Evolutionary conservation across 148 eudicot species (phyloP), one percentile per base, ranked within the genome.

Genomic region (Oxyria digyna): DNA sequence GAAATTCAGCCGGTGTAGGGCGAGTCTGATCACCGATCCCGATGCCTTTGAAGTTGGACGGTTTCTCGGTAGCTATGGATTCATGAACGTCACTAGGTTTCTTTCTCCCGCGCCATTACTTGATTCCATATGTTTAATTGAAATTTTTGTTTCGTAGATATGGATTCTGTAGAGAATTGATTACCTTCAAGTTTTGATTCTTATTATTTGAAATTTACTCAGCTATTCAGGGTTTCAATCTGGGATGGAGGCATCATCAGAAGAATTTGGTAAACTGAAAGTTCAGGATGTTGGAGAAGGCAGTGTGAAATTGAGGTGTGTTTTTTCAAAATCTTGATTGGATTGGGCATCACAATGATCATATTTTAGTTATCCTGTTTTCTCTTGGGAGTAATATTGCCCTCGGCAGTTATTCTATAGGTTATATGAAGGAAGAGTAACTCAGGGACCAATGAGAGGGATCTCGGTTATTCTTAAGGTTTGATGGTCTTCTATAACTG

Each of bases 271-370:
- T 72, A 81, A 87, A 69, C 74, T 94, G 71, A 84, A 73, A 72
- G 72, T 78, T 73, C 97, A 87, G 70, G 97, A 94, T 82, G 87
- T 90, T 45, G 97, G 89, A 18, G 91, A 94, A 84, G 99, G 97
- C 75, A 80, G 74, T 40, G 87, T 94, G 23, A 85, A 76, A 70
- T 86, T 94, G 82, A 90, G 95, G 98, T 93, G 76, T 68, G 67
- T 75, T 49, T 46, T 74, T 33, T 69, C 15, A 18, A 48, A 35
- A 27, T 9, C 27, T 29, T 69, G 21, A 12, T 17, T 15, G 63
- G 69, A 43, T 64, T 69, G 17, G 70, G 21, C 49, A 42, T 45
- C 15, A 48, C 20, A 37, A 15, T 66, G 74, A 52, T 20, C 21
- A 38, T 21, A 29, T 21, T 21, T 52, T 70, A 8, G 11, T 40